Evolutionary conservation across 768 basidiomycete genomes (phyloP), one percentile per base, ranked within the genome.

Genomic region (Myochromella boudieri): DNA sequence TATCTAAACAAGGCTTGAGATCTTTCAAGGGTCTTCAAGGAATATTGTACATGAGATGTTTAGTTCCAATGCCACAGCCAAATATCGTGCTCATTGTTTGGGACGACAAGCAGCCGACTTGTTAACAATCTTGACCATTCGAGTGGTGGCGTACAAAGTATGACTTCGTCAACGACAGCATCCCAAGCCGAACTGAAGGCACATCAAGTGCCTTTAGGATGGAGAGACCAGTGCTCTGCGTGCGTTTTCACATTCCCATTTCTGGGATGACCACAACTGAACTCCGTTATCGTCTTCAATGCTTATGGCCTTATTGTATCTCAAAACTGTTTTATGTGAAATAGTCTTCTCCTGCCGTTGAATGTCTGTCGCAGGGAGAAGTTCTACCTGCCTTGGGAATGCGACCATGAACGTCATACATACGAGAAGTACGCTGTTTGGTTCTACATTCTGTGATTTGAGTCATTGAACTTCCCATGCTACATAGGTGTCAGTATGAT

Each of bases 171-270:
- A 51, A 83, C 82, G 33, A 85, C 85, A 28, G 92, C 93, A 42
- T 91, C 92, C 20, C 90, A 92, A 62, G 71, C 75, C 49, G 87
- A 93, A 62, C 78, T 93, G 66, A 90, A 91, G 68, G 75, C 76
- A 4, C 71, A 85, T 52, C 74, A 69, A 49, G 80, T 94, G 21
- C 93, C 93, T 12, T 51, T 95, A 11, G 85, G 76, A 6, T 95
- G 90, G 87, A 78, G 93, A 64, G 93, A 97, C 68, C 79, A 83
- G 53, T 95, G 93, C 64, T 97, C 93, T 51, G 82, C 91, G 92
- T 95, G 64, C 60, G 93, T 79, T 21, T 57, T 20, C 34, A 34
- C 24, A 8, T 5, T 37, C 44, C 17, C 11, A 17, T n/a, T 45
- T 9, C 18, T 9, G n/a, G 28, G 29, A 37, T 37, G 25, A 36